Evolutionary conservation across 2,329 filamentous ascomycete genomes (phyloP).

Genomic region (Fusarium torreyae): DNA sequence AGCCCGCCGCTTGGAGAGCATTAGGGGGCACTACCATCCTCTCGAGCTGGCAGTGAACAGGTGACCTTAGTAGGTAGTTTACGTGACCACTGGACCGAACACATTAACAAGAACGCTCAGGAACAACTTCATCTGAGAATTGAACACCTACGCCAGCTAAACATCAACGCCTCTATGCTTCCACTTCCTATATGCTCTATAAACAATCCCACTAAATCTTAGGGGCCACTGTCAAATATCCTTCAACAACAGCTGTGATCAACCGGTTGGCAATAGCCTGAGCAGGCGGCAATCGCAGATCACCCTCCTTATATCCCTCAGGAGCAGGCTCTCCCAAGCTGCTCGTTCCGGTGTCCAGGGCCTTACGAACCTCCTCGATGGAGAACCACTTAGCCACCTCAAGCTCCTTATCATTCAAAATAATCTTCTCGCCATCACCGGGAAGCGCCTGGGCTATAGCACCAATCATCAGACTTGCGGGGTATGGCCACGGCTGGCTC

Average conservation of each 20-base stretch:
- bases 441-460: constrained; percentile 90
- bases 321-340: constrained; percentile 75
- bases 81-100: neutral
- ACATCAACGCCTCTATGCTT: constrained; percentile 17
- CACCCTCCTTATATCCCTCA: constrained; percentile 80
- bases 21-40: neutral
- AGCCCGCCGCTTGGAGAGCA: no score
- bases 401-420: constrained; percentile 91
- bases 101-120: neutral
- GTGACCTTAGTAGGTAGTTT: neutral
- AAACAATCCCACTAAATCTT: constrained; percentile 62
- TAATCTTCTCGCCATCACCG: constrained; percentile 79
- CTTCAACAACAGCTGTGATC: constrained; percentile 83
- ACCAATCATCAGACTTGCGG: constrained; percentile 87
- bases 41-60: neutral
- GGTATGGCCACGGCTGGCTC: constrained; percentile 90
- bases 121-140: no score
- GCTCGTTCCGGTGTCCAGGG: constrained; percentile 76
- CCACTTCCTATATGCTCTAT: constrained; percentile 1
- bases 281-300: constrained; percentile 82
- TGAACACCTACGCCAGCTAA: neutral
- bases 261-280: constrained; percentile 96
- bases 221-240: constrained; percentile 72
- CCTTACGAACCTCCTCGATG: constrained; percentile 84
- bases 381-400: constrained; percentile 92